Evolutionary conservation across 139 green algal genomes (phyloP).

Genomic region (Diplosphaera chodatii): DNA sequence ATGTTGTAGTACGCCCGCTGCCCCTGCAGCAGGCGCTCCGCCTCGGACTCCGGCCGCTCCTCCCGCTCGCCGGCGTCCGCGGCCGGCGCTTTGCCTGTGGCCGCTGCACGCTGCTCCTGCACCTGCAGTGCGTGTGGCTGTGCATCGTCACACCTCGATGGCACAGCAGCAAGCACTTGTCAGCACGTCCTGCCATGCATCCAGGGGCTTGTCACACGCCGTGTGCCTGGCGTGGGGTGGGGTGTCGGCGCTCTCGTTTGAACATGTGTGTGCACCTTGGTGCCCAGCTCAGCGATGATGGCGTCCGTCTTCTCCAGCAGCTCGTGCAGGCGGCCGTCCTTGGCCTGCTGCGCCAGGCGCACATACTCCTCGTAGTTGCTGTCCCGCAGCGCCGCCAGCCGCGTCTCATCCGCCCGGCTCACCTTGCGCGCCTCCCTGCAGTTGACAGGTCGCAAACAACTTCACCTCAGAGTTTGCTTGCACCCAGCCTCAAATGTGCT

Average conservation of each 20-base stretch:
- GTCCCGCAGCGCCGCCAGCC: slow-evolving; percentile 27
- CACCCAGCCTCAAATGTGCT: too few species aligned
- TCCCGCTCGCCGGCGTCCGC: neutral
- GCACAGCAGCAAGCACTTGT: too few species aligned
- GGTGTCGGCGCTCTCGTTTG: too few species aligned
- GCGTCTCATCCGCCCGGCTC: slow-evolving; percentile 17
- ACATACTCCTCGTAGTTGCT: slow-evolving; percentile 44
- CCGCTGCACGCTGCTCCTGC: slow-evolving; percentile 7
- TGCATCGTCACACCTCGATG: too few species aligned
- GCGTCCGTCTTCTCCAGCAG: slow-evolving; percentile 34
- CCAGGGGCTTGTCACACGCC: too few species aligned
- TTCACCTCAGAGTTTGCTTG: too few species aligned
- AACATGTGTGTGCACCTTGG: too few species aligned
- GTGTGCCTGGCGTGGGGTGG: too few species aligned
- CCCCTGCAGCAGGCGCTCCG: slow-evolving; percentile 6
- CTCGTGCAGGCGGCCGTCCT: slow-evolving; percentile 29
- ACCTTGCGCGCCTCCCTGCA: slow-evolving; percentile 14
- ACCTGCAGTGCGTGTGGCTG: too few species aligned
- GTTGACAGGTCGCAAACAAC: too few species aligned
- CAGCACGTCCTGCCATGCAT: too few species aligned
- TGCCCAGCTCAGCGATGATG: slow-evolving; percentile 32
- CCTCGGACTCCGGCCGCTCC: slow-evolving; percentile 8
- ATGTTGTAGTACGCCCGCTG: slow-evolving; percentile 26
- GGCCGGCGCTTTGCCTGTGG: neutral
- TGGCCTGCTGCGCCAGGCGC: slow-evolving; percentile 25